These are phyloP conservation scores for Apophysomyces elegans DNA, from an alignment of 371 early-diverging fungal species.

Conservation along the genomic window DNA sequence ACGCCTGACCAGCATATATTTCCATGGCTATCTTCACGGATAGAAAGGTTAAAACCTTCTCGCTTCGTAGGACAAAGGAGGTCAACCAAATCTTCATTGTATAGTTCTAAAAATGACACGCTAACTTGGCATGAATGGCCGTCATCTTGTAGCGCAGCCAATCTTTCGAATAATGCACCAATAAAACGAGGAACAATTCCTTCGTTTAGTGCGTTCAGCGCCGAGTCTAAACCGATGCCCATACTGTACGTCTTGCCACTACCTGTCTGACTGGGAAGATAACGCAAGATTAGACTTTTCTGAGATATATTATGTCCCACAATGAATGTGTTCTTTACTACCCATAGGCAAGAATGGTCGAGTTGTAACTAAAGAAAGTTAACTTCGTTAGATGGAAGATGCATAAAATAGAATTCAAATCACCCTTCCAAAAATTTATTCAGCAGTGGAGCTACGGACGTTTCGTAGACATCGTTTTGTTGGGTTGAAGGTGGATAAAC, in stretches of 20 bases:
- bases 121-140: slow-evolving; percentile 61
- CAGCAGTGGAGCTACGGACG: slow-evolving; percentile 72
- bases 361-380: slow-evolving; percentile 62
- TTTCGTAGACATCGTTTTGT: slow-evolving; percentile 76
- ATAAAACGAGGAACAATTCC: slow-evolving; percentile 93
- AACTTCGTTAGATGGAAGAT: slow-evolving; percentile 11
- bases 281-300: slow-evolving; percentile 56
- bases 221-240: slow-evolving; percentile 52
- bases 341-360: slow-evolving; percentile 95
- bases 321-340: slow-evolving; percentile 41
- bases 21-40: slow-evolving; percentile 92
- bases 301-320: not conserved
- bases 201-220: slow-evolving; percentile 24
- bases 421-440: slow-evolving; percentile 90
- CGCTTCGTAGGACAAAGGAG: slow-evolving; percentile 57
- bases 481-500: slow-evolving; percentile 74
- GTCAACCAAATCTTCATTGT: slow-evolving; percentile 95
- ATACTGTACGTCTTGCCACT: slow-evolving; percentile 63
- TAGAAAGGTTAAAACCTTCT: slow-evolving; percentile 40
- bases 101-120: slow-evolving; percentile 89
- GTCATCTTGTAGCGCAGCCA: slow-evolving; percentile 41
- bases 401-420: slow-evolving; percentile 6
- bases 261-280: slow-evolving; percentile 45
- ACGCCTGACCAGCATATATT: slow-evolving; percentile 91
- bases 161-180: slow-evolving; percentile 57